phyloP scores from a whole-genome alignment of 2,329 filamentous ascomycete genomes.

The Epichloe sibirici region DNA sequence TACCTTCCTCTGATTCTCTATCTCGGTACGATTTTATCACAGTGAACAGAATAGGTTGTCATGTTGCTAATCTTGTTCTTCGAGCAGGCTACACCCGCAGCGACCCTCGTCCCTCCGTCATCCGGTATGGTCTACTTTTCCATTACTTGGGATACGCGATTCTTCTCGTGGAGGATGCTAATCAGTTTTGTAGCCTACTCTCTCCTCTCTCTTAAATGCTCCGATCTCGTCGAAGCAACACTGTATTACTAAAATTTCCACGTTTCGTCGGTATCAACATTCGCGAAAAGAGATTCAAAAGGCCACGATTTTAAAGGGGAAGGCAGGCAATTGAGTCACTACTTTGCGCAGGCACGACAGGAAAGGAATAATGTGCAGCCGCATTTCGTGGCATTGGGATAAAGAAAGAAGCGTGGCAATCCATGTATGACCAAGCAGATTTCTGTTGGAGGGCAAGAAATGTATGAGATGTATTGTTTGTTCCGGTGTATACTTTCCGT shows the following conservation, averaged over 20 bases:
- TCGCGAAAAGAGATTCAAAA: background rate
- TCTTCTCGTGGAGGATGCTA: slow-evolving; percentile 7
- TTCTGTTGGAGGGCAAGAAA: background rate
- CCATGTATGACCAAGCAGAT: background rate
- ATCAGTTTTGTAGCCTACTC: slow-evolving; percentile 36
- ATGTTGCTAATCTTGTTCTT: slow-evolving; percentile 14
- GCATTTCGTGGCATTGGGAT: background rate
- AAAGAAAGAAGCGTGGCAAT: background rate
- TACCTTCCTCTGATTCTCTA: slow-evolving; percentile 96
- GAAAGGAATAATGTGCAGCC: background rate
- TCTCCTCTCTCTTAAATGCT: slow-evolving; percentile 47
- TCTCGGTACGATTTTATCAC: slow-evolving; percentile 52
- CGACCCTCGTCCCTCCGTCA: slow-evolving; percentile 69
- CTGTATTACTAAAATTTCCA: background rate
- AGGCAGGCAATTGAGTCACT: background rate
- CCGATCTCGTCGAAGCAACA: background rate
- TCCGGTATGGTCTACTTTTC: slow-evolving; percentile 32
- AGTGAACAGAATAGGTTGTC: background rate
- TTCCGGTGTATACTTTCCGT: no score
- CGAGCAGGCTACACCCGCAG: slow-evolving; percentile 81
- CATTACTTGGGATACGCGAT: background rate
- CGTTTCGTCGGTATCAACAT: background rate
- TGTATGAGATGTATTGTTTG: background rate
- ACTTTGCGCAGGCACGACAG: background rate
- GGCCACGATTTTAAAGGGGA: background rate